phyloP scores from a whole-genome alignment of 352 stramenopile genomes.

The Phytophthora kernoviae region DNA sequence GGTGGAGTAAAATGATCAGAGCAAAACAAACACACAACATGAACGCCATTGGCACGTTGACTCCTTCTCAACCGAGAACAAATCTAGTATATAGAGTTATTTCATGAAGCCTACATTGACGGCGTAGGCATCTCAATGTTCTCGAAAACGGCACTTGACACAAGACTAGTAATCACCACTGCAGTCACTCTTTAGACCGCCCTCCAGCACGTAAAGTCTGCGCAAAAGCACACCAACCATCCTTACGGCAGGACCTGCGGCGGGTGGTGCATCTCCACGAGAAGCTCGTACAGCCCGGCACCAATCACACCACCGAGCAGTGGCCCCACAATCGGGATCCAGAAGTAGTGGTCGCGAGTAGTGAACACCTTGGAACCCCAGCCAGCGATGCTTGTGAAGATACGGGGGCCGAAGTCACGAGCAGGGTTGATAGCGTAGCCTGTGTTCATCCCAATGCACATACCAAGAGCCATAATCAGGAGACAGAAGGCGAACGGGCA shows the following conservation, averaged over 20 bases:
- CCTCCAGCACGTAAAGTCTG: too few relatives aligned
- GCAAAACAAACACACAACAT: neutral
- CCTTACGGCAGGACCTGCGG: slow-evolving; percentile 13
- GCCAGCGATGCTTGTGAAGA: slow-evolving; percentile 36
- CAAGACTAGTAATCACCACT: neutral
- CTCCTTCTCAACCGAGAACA: neutral
- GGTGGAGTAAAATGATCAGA: too few relatives aligned
- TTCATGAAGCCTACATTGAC: slow-evolving; percentile 21
- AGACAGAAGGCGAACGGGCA: slow-evolving; percentile 35
- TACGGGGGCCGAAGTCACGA: slow-evolving; percentile 48
- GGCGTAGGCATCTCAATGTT: too few relatives aligned
- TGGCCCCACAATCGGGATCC: slow-evolving; percentile 50
- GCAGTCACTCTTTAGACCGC: too few relatives aligned
- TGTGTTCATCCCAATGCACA: slow-evolving; percentile 59
- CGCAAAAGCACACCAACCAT: too few relatives aligned
- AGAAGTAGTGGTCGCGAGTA: slow-evolving; percentile 48
- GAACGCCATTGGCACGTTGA: neutral
- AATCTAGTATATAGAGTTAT: slow-evolving; percentile 12
- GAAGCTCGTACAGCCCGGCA: slow-evolving; percentile 34
- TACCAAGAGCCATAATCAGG: slow-evolving; percentile 47
- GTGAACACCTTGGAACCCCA: slow-evolving; percentile 56
- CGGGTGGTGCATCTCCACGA: slow-evolving; percentile 53
- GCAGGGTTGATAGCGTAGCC: slow-evolving; percentile 53
- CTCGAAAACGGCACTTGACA: neutral
- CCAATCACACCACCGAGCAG: slow-evolving; percentile 39